Evolutionary conservation across 768 basidiomycete species (phyloP).

Genomic region (Boletellus ananiceps): DNA sequence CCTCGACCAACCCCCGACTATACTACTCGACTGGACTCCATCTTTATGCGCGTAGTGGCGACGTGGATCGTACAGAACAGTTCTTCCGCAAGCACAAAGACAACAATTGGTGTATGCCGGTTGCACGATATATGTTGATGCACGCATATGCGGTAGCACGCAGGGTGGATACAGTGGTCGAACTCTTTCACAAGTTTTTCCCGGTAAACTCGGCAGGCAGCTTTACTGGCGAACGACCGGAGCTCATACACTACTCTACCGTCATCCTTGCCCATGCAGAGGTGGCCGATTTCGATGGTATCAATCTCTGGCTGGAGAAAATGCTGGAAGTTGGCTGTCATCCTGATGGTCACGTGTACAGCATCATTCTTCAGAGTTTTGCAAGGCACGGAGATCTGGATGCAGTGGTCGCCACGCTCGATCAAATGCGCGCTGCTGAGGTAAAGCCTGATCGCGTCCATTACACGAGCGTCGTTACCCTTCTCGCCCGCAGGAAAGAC

Average conservation of each 20-base stretch:
- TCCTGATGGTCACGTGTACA: conserved; percentile 57
- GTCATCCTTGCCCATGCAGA: conserved; percentile 53
- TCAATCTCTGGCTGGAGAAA: conserved; percentile 50
- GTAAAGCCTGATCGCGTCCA: conserved; percentile 45
- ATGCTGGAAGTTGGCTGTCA: conserved; percentile 45
- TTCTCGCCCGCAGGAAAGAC: conserved; percentile 61
- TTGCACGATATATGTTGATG: conserved; percentile 45
- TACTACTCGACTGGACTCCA: conserved; percentile 45
- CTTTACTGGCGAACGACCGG: conserved; percentile 35
- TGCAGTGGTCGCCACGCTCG: conserved; percentile 45
- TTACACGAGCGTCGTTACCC: conserved; percentile 66
- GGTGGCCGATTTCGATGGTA: conserved; percentile 41
- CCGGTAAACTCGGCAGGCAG: conserved; percentile 32
- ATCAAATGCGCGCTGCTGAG: conserved; percentile 55
- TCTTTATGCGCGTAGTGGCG: conserved; percentile 50
- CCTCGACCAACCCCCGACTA: conserved; percentile 12
- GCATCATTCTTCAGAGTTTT: conserved; percentile 55
- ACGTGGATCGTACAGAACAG: conserved; percentile 39
- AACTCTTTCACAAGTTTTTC: conserved; percentile 55
- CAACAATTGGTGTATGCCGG: conserved; percentile 21
- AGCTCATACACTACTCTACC: conserved; percentile 48
- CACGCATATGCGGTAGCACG: conserved; percentile 51
- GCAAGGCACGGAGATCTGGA: conserved; percentile 51
- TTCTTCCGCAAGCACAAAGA: conserved; percentile 38
- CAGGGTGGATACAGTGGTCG: conserved; percentile 36